Conservation (phyloP, 1,284 basidiomycete species). For the Trichosporon sp. region DNA sequence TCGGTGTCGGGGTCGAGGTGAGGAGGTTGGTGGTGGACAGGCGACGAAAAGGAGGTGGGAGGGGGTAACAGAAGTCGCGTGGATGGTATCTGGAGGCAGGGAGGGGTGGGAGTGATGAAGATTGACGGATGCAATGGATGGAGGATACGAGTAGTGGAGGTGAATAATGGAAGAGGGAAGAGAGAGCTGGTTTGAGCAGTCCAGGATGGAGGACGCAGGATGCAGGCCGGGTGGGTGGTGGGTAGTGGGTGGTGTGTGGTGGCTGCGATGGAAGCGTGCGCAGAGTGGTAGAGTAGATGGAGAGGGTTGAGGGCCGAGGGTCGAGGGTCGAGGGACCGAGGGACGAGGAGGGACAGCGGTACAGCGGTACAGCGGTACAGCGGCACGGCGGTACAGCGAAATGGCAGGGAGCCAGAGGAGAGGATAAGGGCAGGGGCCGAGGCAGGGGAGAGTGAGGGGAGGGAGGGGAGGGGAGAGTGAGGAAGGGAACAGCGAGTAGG, state of each 20-base stretch:
- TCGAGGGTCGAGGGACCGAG: neutral
- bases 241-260: neutral
- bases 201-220: neutral
- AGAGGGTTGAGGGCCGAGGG: neutral
- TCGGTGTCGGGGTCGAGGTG: neutral
- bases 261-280: neutral
- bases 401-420: neutral
- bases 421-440: neutral
- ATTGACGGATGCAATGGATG: neutral
- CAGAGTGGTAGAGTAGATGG: neutral
- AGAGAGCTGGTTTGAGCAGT: neutral
- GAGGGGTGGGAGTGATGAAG: neutral
- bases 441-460: neutral
- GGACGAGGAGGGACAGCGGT: neutral
- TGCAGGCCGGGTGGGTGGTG: neutral
- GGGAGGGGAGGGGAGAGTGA: neutral
- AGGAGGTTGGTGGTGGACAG: neutral
- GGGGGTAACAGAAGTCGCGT: neutral
- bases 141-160: neutral
- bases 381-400: neutral
- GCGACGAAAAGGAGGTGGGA: neutral
- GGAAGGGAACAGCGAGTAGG: neutral
- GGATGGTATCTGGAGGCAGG: neutral
- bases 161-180: neutral
- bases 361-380: neutral